Percentiles rank a stretch among this genome's conserved stretches.
These are phyloP conservation scores for Xylaria sp. DNA, from an alignment of 495 filamentous ascomycete genomes.

Conservation along the genomic window DNA sequence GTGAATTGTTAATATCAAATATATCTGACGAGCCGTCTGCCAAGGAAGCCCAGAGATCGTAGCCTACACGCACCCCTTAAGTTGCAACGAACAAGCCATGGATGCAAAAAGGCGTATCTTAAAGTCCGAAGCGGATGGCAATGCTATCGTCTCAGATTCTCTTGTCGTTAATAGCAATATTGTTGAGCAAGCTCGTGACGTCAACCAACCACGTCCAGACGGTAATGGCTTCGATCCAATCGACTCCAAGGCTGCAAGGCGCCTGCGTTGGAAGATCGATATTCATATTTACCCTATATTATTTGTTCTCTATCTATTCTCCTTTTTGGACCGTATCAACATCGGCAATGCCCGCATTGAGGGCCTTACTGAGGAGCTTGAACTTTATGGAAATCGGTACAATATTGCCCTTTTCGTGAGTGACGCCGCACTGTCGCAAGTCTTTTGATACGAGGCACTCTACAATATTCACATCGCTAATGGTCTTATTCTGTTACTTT, in stretches of 20 bases:
- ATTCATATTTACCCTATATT: slow-evolving; percentile 49
- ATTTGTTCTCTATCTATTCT: slow-evolving; percentile 51
- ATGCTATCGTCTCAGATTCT: background rate
- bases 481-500: background rate
- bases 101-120: background rate
- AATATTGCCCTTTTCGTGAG: slow-evolving; percentile 66
- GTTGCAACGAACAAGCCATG: background rate
- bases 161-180: background rate
- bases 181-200: background rate
- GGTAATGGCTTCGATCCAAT: slow-evolving; percentile 9
- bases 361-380: slow-evolving; percentile 65
- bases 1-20: background rate
- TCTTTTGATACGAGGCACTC: background rate
- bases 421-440: background rate
- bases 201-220: background rate
- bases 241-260: slow-evolving; percentile 36
- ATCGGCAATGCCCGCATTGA: slow-evolving; percentile 70
- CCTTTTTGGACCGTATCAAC: slow-evolving; percentile 63
- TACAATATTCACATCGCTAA: background rate
- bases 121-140: background rate
- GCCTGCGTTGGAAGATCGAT: slow-evolving; percentile 48
- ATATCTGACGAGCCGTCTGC: background rate
- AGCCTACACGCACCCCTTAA: background rate
- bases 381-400: slow-evolving; percentile 61
- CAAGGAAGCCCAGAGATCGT: background rate